Base-by-base conservation (phyloP, 768 basidiomycete genomes). In the Leccinum arenicola region DNA sequence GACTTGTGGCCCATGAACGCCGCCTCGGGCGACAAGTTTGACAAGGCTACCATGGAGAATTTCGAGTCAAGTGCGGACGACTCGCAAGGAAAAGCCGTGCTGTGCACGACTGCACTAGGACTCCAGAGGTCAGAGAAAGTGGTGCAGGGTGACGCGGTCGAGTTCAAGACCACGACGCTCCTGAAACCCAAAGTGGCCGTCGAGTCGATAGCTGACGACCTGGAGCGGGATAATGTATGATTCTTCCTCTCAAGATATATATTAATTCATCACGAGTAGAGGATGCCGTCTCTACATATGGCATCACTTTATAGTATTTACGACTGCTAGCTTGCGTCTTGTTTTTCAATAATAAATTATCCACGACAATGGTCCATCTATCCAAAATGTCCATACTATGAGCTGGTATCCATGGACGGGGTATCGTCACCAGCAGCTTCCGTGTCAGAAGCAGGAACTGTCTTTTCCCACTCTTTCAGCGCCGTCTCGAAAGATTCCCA, bases 401-500 rank as follows among this genome's bases (percentile, higher is more conserved):
- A 56, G 21, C 40, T 62, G 48, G 62, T 64, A 66, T 74, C 71
- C 55, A 70, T 61, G 0, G 69, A 66, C 0, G 64, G 64, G 19
- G 60, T 45, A 63, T 73, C 69, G 35, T 69, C 63, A 35, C 62
- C 60, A 33, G 61, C 50, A 3, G 57, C 62, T 50, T 64, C 57
- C 62, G 54, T 56, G 38, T 72, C 65, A 51, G 66, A 65, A 10
- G 59, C 57, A n/a, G 66, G 62, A 17, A 63, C 51, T 0, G 68
- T 64, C 52, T 73, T 74, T 64, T 89, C 87, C 89, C 90, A 91
- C 38, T 72, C 72, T 71, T 85, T 89, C 66, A 92, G 70, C 33
- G 79, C 82, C 33, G 63, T 75, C 71, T 92, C 91, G 64, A 87
- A 88, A 50, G 79, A 79, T 74, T 92, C 91, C 91, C 91, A 93